phyloP scores from a whole-genome alignment of 176 grass and related monocot genomes.

The Puya raimondii region DNA sequence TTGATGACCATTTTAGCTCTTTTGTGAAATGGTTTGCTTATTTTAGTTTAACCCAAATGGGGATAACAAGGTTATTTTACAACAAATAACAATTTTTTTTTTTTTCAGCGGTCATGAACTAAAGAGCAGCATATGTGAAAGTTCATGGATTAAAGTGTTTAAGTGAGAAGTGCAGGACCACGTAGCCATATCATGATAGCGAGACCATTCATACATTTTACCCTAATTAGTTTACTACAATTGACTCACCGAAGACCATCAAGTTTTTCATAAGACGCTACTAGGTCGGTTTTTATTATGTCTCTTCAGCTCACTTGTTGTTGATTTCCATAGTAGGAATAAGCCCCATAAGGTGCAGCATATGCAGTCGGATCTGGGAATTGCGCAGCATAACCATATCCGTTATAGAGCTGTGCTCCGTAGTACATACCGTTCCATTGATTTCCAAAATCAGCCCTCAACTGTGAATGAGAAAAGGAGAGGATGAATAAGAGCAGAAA shows the following conservation, averaged over 20 bases:
- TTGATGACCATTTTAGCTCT: too few species aligned
- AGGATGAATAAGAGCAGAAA: not conserved
- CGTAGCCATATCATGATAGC: too few species aligned
- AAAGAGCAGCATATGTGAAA: too few species aligned
- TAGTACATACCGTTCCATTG: conserved; percentile 53
- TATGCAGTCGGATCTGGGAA: conserved; percentile 53
- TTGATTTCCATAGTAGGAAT: conserved; percentile 61
- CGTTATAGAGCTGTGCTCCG: conserved; percentile 52
- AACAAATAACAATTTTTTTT: too few species aligned
- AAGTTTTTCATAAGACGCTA: not conserved
- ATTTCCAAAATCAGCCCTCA: conserved; percentile 39
- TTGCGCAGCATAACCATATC: conserved; percentile 46
- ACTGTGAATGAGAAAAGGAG: conserved; percentile 22
- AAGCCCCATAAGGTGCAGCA: conserved; percentile 50
- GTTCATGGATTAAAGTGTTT: too few species aligned
- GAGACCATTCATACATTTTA: too few species aligned
- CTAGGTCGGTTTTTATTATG: not conserved
- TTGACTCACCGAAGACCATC: not conserved
- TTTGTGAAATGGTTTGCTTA: too few species aligned
- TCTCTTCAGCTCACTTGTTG: conserved; percentile 61
- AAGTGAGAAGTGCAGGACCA: too few species aligned
- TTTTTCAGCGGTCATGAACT: too few species aligned
- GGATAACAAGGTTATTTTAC: too few species aligned
- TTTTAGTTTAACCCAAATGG: too few species aligned
- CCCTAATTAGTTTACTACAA: not conserved